A percentile compares a stretch with the other conserved stretches of the same genome.
These are phyloP conservation scores for Cadophora malorum DNA, from an alignment of 2,329 filamentous ascomycete genomes.

Conservation along the genomic window DNA sequence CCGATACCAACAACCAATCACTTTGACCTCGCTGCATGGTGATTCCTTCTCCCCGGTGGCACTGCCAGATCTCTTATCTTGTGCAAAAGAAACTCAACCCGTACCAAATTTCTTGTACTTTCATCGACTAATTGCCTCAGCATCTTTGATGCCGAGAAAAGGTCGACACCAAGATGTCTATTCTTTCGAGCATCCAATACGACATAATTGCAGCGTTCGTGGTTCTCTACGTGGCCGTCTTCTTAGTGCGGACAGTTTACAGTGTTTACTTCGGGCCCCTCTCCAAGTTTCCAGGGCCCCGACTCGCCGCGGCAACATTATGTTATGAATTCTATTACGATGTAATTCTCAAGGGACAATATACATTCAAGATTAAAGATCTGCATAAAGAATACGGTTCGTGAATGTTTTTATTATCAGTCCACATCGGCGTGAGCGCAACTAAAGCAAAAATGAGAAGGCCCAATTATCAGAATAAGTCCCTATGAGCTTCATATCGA, in stretches of 20 bases:
- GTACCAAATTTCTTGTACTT: too few species aligned
- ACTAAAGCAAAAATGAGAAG: constrained; percentile 23
- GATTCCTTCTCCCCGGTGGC: background rate
- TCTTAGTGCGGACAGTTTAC: background rate
- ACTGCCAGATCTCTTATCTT: background rate
- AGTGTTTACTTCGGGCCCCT: constrained; percentile 43
- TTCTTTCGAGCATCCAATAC: background rate
- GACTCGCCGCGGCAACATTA: constrained; percentile 36
- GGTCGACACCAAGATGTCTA: background rate
- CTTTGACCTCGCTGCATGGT: background rate
- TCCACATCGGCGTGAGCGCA: background rate
- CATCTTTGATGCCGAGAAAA: too few species aligned
- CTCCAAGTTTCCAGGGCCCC: constrained; percentile 40
- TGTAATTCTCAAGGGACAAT: constrained; percentile 49
- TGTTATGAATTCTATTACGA: constrained; percentile 48
- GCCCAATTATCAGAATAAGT: constrained; percentile 37
- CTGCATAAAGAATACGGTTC: constrained; percentile 52
- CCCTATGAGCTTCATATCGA: constrained; percentile 34
- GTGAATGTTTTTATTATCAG: constrained; percentile 40
- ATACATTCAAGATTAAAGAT: constrained; percentile 51
- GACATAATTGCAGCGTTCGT: background rate
- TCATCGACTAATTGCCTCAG: too few species aligned
- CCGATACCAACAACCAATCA: background rate
- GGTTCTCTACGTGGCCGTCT: background rate
- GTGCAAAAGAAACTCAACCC: background rate